Base-by-base conservation (phyloP, 2,329 filamentous ascomycete species). In the Incumbomyces lentus region DNA sequence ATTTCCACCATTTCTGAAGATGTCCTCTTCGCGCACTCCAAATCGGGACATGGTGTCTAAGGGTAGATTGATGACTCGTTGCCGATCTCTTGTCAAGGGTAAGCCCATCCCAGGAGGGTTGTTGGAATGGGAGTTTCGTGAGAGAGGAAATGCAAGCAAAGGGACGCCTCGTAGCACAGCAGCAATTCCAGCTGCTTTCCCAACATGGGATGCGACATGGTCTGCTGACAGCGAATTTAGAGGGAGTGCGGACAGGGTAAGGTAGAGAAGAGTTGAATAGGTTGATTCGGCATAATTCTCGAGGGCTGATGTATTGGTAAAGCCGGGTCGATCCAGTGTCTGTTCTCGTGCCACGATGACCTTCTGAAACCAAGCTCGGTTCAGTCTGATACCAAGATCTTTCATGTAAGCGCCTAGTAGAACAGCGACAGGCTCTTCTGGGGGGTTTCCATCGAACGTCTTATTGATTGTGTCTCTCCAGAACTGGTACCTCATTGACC, bases 211-310 rank as follows among this genome's bases (percentile, higher is more conserved):
- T 7, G 90, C 90, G 14, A 98, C 72, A 66, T 98, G 92, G 59
- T 98, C 92, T 35, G 88, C 79, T 18, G 89, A 83, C 58, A 95
- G 74, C 1, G 86, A 93, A 8, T 81, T 78, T 59, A 95, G 72
- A 0, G 87, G 84, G 47, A 95, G 68, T 6, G 83, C 74, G 14
- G 86, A 86, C 32, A 96, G 69, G 0, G 84, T 90, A 52, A 93
- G 75, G 63, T 98, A 98, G 66, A 94, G 79, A 37, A 96, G 72
- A 0, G 87, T 94, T 14, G 88, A 88, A 66, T 96, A 96, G 1
- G 92, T 96, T 57, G 88, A 88, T 65, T 98, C 92, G 1, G 86
- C 86, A 60, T 96, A 95, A 39, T 79, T 82, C 60, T 98, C 92
- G 43, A 96, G 68, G 1, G 80, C 75, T 2, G 77, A 73, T 38